These are phyloP conservation scores for Carex littledalei DNA, from an alignment of 176 grass and related monocot species.

Conservation along the genomic window DNA sequence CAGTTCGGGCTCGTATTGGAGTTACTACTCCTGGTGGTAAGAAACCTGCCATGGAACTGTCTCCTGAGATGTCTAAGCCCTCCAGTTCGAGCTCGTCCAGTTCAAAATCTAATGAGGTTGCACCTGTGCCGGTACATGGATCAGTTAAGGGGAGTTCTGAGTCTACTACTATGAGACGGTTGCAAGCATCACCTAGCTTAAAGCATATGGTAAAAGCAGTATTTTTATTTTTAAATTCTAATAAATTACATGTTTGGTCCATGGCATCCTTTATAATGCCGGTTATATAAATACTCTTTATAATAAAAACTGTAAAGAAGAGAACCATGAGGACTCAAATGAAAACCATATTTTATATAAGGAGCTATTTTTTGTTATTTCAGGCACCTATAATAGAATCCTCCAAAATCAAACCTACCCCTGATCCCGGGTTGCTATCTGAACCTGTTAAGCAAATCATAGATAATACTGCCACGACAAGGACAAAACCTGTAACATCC, in stretches of 20 bases:
- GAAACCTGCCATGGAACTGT: conserved; percentile 22
- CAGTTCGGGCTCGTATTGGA: conserved; percentile 43
- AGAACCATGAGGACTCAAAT: not conserved
- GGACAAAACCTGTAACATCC: conserved; percentile 31
- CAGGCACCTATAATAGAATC: conserved; percentile 69
- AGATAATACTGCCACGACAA: conserved; percentile 26
- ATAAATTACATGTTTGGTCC: not conserved
- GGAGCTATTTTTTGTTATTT: conserved; percentile 10
- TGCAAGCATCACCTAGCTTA: conserved; percentile 34
- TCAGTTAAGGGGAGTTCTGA: conserved; percentile 40
- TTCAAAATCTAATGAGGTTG: conserved; percentile 59
- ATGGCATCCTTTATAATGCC: not conserved
- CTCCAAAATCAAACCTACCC: conserved; percentile 38
- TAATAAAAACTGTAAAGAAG: not conserved
- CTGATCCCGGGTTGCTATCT: conserved; percentile 29
- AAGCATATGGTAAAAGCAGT: conserved; percentile 65
- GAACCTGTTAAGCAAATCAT: conserved; percentile 36
- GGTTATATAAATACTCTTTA: not conserved
- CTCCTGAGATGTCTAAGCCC: conserved; percentile 42
- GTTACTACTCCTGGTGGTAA: conserved; percentile 45
- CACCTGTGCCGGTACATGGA: conserved; percentile 25
- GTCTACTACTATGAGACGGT: conserved; percentile 28
- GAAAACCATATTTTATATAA: not conserved
- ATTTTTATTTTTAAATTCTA: not conserved
- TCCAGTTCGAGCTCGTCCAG: conserved; percentile 54